phyloP scores from a whole-genome alignment of 306 rosid species.

The Astragalus membranaceus region DNA sequence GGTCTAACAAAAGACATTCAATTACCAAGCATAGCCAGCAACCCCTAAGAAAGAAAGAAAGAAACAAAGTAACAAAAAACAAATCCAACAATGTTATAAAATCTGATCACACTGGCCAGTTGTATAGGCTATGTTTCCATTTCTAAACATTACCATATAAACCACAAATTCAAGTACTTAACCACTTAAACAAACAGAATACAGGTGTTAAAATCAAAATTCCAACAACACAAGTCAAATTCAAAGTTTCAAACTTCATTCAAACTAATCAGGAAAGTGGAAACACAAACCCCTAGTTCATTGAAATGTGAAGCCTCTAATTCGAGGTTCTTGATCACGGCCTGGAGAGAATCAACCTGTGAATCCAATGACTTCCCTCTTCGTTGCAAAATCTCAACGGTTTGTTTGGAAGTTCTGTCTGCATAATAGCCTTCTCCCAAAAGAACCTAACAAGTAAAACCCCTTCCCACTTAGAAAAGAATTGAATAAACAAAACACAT shows the following conservation, averaged over 20 bases:
- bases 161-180: not conserved
- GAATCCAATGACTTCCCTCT: constrained; percentile 64
- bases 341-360: constrained; percentile 58
- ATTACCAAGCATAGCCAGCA: not conserved
- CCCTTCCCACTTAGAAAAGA: not conserved
- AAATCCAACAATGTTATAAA: not conserved
- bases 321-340: constrained; percentile 53
- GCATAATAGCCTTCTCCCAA: constrained; percentile 86
- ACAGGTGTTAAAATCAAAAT: not conserved
- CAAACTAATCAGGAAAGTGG: constrained; percentile 1
- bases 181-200: not conserved
- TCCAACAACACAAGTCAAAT: not conserved
- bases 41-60: not conserved
- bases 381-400: constrained; percentile 69
- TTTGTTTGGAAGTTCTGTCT: constrained; percentile 72
- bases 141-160: not conserved
- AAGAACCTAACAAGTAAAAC: constrained; percentile 52
- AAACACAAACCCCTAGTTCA: constrained; percentile 40
- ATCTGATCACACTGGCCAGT: not conserved
- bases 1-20: not conserved
- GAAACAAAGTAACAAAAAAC: not conserved
- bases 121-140: not conserved
- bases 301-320: constrained; percentile 59
- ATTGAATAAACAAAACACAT: not conserved
- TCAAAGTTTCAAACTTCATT: not conserved